Conservation (phyloP, 1,139 yeast genomes). For the Cylindricascospora bacillispora region DNA sequence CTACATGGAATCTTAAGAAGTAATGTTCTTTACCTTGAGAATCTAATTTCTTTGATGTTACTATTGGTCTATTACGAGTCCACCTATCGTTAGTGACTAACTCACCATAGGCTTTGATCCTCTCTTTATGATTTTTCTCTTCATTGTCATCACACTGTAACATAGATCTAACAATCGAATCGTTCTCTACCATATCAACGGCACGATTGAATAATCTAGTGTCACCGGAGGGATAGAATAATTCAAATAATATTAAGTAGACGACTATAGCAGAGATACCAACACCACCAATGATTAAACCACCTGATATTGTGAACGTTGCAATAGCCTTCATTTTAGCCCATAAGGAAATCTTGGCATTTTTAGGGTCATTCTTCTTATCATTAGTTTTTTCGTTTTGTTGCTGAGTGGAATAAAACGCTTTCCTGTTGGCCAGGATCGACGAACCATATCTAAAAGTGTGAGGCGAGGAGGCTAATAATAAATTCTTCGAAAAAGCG, state of each 20-base stretch:
- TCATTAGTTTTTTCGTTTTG: too few relatives aligned
- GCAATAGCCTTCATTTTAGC: conserved; percentile 39
- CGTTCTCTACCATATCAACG: conserved; percentile 60
- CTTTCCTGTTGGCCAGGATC: too few relatives aligned
- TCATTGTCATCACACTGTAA: conserved; percentile 37
- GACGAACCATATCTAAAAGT: too few relatives aligned
- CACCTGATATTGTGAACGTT: conserved; percentile 48
- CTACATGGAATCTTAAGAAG: conserved; percentile 78
- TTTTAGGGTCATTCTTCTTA: conserved; percentile 7
- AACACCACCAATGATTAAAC: conserved; percentile 52
- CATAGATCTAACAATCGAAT: conserved; percentile 44
- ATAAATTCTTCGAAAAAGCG: too few relatives aligned
- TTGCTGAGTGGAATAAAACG: too few relatives aligned
- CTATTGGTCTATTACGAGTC: conserved; percentile 81
- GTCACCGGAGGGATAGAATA: conserved; percentile 82
- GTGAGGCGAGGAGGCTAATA: too few relatives aligned
- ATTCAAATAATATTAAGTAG: conserved; percentile 63
- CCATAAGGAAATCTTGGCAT: conserved; percentile 19
- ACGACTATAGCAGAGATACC: conserved; percentile 60
- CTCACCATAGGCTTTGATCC: conserved; percentile 79
- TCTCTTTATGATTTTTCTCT: conserved; percentile 36
- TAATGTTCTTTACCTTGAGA: conserved; percentile 69
- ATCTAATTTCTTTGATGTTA: conserved; percentile 41
- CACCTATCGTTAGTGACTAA: conserved; percentile 52
- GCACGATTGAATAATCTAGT: conserved; percentile 84